Conservation (phyloP, 2,329 filamentous ascomycete genomes). For the Calonectria fujianensis region DNA sequence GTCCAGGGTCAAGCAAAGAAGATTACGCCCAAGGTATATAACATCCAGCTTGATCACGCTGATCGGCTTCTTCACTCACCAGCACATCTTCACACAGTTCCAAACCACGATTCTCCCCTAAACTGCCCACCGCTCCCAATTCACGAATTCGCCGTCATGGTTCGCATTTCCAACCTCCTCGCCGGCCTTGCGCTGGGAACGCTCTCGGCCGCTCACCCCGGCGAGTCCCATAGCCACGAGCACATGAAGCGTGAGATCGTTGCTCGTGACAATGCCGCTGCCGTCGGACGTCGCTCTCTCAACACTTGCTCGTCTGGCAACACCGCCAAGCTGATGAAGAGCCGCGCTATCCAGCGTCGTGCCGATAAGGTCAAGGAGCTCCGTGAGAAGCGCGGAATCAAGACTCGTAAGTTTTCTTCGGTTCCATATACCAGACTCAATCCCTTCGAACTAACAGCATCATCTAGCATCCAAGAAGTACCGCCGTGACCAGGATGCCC, state of each 20-base stretch:
- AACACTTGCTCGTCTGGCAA: conserved; percentile 25
- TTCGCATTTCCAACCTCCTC: conserved; percentile 18
- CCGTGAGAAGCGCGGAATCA: conserved; percentile 31
- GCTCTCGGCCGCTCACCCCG: conserved; percentile 29
- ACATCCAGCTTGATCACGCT: background rate
- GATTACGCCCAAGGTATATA: conserved; percentile 8
- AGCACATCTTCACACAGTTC: conserved; percentile 1
- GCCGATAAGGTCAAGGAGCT: conserved; percentile 34
- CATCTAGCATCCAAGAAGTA: conserved; percentile 37
- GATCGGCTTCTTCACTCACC: background rate
- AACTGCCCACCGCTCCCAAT: background rate
- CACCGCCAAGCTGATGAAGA: conserved; percentile 24
- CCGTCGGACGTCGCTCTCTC: conserved; percentile 30
- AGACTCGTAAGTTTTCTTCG: conserved; percentile 21
- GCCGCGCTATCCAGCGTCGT: conserved; percentile 34
- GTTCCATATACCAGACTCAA: too few species aligned
- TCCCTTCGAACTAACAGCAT: background rate
- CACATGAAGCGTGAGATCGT: conserved; percentile 39
- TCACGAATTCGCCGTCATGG: background rate
- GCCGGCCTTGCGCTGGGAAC: conserved; percentile 27
- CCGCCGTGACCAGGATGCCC: conserved; percentile 39
- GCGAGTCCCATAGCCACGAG: conserved; percentile 34
- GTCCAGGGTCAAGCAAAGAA: background rate
- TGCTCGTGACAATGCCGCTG: conserved; percentile 37
- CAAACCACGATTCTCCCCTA: background rate